These are phyloP conservation scores for Phytopythium kandeliae DNA, from an alignment of 352 stramenopile genomes.

Conservation along the genomic window DNA sequence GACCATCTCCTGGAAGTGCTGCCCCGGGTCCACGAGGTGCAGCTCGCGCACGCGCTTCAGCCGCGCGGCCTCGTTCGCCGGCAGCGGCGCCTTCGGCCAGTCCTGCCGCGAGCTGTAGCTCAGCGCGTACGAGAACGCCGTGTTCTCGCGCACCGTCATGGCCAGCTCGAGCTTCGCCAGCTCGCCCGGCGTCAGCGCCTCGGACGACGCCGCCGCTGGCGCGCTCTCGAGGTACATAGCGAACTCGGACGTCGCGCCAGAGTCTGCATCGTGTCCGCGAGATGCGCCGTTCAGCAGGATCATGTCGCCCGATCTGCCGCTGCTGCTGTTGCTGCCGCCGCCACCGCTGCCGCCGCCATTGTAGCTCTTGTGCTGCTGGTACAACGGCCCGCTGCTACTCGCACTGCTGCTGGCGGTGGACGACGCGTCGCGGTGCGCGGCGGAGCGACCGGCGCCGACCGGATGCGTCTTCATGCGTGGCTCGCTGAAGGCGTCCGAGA, in stretches of 20 bases:
- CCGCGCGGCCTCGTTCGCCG: slow-evolving; percentile 49
- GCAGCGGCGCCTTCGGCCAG: slow-evolving; percentile 76
- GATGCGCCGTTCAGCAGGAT: slow-evolving; percentile 33
- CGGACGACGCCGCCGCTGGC: slow-evolving; percentile 14
- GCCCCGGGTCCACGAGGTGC: slow-evolving; percentile 66
- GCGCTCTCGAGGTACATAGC: slow-evolving; percentile 27
- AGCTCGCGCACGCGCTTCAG: slow-evolving; percentile 70
- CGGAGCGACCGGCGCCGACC: slow-evolving; percentile 3
- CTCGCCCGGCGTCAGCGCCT: slow-evolving; percentile 39
- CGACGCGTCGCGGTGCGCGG: slow-evolving; percentile 4
- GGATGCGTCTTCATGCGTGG: slow-evolving; percentile 44
- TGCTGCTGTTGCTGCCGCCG: too few species aligned
- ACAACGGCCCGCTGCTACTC: slow-evolving; percentile 5
- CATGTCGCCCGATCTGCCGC: slow-evolving; percentile 39
- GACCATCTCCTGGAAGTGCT: slow-evolving; percentile 86
- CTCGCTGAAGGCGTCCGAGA: slow-evolving; percentile 59
- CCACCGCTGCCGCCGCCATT: too few species aligned
- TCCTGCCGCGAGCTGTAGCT: slow-evolving; percentile 78
- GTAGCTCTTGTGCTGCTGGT: slow-evolving; percentile 3
- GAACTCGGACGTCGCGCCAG: slow-evolving; percentile 31
- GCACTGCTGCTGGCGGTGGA: slow-evolving; percentile 16
- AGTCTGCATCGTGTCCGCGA: slow-evolving; percentile 11
- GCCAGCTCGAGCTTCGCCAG: slow-evolving; percentile 52
- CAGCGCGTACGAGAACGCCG: slow-evolving; percentile 72
- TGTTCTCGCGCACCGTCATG: slow-evolving; percentile 67